Evolutionary conservation across 179 eudicot genomes (phyloP), one percentile per base, ranked within the genome.

Genomic region (Kewa caespitosa): DNA sequence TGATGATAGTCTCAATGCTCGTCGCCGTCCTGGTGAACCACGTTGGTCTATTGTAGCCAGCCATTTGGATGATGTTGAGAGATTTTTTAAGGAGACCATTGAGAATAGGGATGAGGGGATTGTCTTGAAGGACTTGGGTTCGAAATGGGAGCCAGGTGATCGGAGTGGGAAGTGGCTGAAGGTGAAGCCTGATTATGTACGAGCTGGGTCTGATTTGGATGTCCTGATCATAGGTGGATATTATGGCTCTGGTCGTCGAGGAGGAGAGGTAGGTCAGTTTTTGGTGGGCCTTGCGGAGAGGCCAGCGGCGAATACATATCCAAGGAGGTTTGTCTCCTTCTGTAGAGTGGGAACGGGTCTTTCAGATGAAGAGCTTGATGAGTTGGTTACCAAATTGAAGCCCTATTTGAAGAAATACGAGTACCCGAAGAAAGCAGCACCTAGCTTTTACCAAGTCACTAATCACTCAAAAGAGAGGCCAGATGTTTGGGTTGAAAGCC

Each of bases 401-500:
- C 99, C 98, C 11, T 88, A 90, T 84, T 89, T 93, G 57, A 90
- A 87, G 84, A 89, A 90, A 74, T 84, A 87, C 69, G 99, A 93
- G 50, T 86, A 90, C 83, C 97, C 97, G 20, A 95, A 89, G 89
- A 90, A 87, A 80, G 73, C 89, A 41, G 81, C 94, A n/a, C 99
- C 99, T 41, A 88, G 89, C 83, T 93, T 87, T 82, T 95, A 95
- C 78, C 86, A 91, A 77, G 98, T 95, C 68, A 95, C 99, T 55
- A 95, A 95, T 84, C 84, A 91, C 82, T 87, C 93, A 46, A 91
- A 86, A 82, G 99, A 95, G 85, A 91, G 97, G 74, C 99, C 99
- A 14, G 99, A 95, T 90, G 99, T 95, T 74, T 95, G 99, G 99
- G 86, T 95, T 78, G 99, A 91, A 62, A 95, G 89, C 85, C 99